Percentiles rank a stretch among this genome's conserved stretches.
Conservation (phyloP, 2,329 filamentous ascomycete genomes). For the Colletotrichum chlorophyti region DNA sequence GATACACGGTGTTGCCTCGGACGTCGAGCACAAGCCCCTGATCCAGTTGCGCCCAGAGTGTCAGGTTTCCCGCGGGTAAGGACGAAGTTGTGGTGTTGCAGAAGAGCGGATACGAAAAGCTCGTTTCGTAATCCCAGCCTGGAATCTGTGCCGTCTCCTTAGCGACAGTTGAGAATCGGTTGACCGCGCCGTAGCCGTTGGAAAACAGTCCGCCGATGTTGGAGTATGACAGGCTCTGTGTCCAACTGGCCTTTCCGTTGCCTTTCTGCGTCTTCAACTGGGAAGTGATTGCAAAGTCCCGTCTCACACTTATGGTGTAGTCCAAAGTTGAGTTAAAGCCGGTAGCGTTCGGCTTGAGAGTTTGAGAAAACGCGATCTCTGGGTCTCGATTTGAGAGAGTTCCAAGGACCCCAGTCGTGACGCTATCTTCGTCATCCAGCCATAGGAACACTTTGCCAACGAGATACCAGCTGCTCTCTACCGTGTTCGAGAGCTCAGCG, state of each 20-base stretch:
- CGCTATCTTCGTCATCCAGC: conserved; percentile 58
- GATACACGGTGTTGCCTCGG: conserved; percentile 52
- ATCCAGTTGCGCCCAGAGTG: conserved; percentile 48
- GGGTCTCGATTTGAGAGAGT: conserved; percentile 43
- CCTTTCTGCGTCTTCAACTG: conserved; percentile 56
- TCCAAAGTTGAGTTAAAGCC: conserved; percentile 65
- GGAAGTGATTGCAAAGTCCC: conserved; percentile 61
- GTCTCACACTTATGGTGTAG: conserved; percentile 63
- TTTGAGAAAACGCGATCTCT: conserved; percentile 55
- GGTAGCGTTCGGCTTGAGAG: conserved; percentile 51
- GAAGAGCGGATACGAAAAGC: conserved; percentile 67
- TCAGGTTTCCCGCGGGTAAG: conserved; percentile 50
- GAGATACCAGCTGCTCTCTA: conserved; percentile 74
- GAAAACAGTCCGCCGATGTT: conserved; percentile 53
- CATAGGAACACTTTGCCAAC: conserved; percentile 83
- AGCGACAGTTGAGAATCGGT: conserved; percentile 39
- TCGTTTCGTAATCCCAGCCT: conserved; percentile 37
- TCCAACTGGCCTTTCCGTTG: conserved; percentile 54
- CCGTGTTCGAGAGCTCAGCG: conserved; percentile 58
- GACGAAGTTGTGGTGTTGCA: conserved; percentile 56
- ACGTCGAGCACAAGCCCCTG: conserved; percentile 49
- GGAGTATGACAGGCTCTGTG: conserved; percentile 61
- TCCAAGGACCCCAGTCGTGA: conserved; percentile 57
- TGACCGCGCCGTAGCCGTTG: conserved; percentile 32
- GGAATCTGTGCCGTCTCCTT: conserved; percentile 32